Evolutionary conservation across 2,329 filamentous ascomycete genomes (phyloP).

Genomic region (Neoarthrinium moseri): DNA sequence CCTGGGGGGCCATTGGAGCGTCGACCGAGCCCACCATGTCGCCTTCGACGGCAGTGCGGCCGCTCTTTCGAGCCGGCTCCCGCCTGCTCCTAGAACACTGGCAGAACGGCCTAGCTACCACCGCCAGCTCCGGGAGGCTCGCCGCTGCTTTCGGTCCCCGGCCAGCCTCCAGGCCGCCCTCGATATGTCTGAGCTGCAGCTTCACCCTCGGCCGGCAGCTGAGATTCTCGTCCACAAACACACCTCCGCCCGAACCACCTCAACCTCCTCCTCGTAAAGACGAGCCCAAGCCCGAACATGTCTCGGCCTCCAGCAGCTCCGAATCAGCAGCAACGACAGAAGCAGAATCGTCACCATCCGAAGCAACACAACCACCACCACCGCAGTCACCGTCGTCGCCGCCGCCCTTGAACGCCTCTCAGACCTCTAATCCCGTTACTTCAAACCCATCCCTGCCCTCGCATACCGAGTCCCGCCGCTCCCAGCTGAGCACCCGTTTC

Average conservation of each 20-base stretch:
- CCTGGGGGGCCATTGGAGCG: background rate
- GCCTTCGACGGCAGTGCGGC: constrained; percentile 9
- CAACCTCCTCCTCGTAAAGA: constrained; percentile 4
- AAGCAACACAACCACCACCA: constrained; percentile 10
- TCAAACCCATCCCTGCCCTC: constrained; percentile 6
- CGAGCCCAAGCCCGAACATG: background rate
- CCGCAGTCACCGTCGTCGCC: constrained; percentile 9
- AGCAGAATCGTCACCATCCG: constrained; percentile 1
- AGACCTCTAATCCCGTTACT: background rate
- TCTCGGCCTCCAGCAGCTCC: constrained; percentile 1
- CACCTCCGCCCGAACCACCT: constrained; percentile 10
- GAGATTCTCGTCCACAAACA: constrained; percentile 27
- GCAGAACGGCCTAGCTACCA: background rate
- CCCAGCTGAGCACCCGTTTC: constrained; percentile 48
- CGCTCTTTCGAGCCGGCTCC: constrained; percentile 10
- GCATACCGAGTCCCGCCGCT: constrained; percentile 36
- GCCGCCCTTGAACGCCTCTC: background rate
- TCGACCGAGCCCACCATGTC: constrained; percentile 4
- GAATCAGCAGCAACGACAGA: constrained; percentile 5
- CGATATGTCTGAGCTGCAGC: constrained; percentile 28
- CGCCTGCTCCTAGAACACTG: constrained; percentile 7
- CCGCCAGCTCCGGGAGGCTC: constrained; percentile 16
- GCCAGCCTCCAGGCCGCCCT: constrained; percentile 1
- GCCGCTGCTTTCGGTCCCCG: constrained; percentile 10
- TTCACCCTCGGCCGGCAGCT: constrained; percentile 15